phyloP scores from a whole-genome alignment of 1,139 yeast genomes.

The Geotrichum cucujoidarum region DNA sequence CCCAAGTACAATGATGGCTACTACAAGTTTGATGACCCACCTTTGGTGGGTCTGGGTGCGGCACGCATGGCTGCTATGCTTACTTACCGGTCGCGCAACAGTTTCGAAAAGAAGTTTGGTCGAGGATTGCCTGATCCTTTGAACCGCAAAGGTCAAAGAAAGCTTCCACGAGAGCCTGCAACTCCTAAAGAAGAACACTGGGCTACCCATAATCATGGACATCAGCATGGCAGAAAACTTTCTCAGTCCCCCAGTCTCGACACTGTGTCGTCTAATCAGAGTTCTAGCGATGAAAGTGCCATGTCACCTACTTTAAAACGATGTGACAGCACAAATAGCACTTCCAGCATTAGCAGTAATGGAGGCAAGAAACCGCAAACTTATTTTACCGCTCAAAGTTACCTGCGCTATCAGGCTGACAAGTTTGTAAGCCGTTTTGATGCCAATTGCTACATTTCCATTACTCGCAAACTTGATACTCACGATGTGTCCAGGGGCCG shows the following conservation, averaged over 20 bases:
- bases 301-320: conserved; percentile 24
- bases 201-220: conserved; percentile 66
- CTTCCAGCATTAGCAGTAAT: conserved; percentile 18
- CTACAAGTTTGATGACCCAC: conserved; percentile 70
- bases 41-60: conserved; percentile 82
- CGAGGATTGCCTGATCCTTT: conserved; percentile 58
- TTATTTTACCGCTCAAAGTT: conserved; percentile 90
- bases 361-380: conserved; percentile 60
- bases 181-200: conserved; percentile 49
- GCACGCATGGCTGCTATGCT: conserved; percentile 96
- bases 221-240: conserved; percentile 34
- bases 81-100: conserved; percentile 86
- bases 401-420: conserved; percentile 86
- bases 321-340: conserved; percentile 13
- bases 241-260: conserved; percentile 15
- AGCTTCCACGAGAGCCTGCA: conserved; percentile 29
- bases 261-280: not conserved
- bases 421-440: conserved; percentile 87
- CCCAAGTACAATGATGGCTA: conserved; percentile 90
- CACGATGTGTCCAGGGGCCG: conserved; percentile 88
- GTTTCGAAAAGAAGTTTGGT: conserved; percentile 87
- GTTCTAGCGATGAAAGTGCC: conserved; percentile 18
- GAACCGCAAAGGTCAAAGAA: conserved; percentile 33
- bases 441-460: conserved; percentile 92
- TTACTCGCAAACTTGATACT: conserved; percentile 88